Conservation (phyloP, 805 yeast species). For the Metschnikowia aberdeeniae region DNA sequence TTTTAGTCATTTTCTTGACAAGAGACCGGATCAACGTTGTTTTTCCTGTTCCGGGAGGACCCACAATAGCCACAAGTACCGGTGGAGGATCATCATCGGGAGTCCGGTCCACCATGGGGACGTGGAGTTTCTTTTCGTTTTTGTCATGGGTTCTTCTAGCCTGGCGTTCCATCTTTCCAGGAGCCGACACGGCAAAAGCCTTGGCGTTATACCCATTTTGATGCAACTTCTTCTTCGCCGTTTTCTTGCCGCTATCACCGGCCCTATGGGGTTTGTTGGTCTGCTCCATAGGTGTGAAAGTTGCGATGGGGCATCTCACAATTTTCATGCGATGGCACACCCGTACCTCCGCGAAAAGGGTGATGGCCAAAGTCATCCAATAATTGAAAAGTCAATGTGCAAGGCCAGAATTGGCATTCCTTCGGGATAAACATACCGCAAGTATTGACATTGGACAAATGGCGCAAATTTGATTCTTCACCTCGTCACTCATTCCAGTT, state of each 20-base stretch:
- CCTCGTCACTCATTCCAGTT: too few relatives aligned
- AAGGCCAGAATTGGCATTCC: too few relatives aligned
- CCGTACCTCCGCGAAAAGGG: neutral
- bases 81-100: slow-evolving; percentile 99
- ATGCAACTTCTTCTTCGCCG: slow-evolving; percentile 84
- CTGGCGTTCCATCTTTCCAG: slow-evolving; percentile 78
- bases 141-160: slow-evolving; percentile 83
- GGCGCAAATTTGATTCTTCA: too few relatives aligned
- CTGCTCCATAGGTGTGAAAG: slow-evolving; percentile 37
- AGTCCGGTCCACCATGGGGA: slow-evolving; percentile 95
- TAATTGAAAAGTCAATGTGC: neutral
- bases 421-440: neutral
- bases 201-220: slow-evolving; percentile 63
- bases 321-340: slow-evolving; percentile 4
- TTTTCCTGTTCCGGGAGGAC: slow-evolving; percentile 99
- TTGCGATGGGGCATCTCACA: slow-evolving; percentile 9
- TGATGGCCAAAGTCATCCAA: neutral
- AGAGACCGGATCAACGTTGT: slow-evolving; percentile 87
- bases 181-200: slow-evolving; percentile 49
- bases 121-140: slow-evolving; percentile 82
- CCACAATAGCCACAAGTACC: slow-evolving; percentile 91
- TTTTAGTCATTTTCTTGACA: slow-evolving; percentile 82
- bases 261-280: slow-evolving; percentile 81
- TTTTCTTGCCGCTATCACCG: slow-evolving; percentile 36
- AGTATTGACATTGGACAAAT: neutral